Percentiles rank a stretch among this genome's conserved stretches.
These are phyloP conservation scores for Penicillium daleae DNA, from an alignment of 495 filamentous ascomycete genomes.

Conservation along the genomic window DNA sequence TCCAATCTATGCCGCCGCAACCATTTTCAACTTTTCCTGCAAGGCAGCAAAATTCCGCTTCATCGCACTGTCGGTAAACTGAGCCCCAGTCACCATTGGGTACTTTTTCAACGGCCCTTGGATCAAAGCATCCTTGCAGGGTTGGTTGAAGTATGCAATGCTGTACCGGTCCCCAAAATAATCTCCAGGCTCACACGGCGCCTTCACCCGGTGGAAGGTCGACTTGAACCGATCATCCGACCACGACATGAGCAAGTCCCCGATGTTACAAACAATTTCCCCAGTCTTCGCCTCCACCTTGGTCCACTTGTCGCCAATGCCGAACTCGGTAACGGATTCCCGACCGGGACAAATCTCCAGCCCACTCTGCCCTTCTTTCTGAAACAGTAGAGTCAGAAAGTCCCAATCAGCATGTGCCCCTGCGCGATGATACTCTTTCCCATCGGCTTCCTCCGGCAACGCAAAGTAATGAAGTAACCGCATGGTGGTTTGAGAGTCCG, in stretches of 20 bases:
- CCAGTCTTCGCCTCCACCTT: constrained; percentile 58
- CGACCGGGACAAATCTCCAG: constrained; percentile 69
- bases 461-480: constrained; percentile 64
- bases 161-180: constrained; percentile 63
- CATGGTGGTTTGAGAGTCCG: constrained; percentile 59
- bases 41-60: constrained; percentile 57
- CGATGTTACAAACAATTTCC: constrained; percentile 70
- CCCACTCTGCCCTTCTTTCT: constrained; percentile 62
- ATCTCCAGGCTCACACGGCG: constrained; percentile 55
- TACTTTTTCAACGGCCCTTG: constrained; percentile 66
- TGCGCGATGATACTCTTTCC: constrained; percentile 58
- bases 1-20: constrained; percentile 22
- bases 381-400: constrained; percentile 67
- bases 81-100: constrained; percentile 57
- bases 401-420: constrained; percentile 69
- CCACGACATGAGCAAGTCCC: constrained; percentile 71
- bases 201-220: constrained; percentile 64
- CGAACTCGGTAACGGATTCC: constrained; percentile 63
- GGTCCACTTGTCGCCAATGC: constrained; percentile 64
- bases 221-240: constrained; percentile 71
- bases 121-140: constrained; percentile 60
- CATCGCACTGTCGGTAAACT: constrained; percentile 63
- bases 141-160: constrained; percentile 70
- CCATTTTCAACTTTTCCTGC: constrained; percentile 36
- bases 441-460: constrained; percentile 45